Evolutionary conservation across 352 stramenopile genomes (phyloP), one percentile per base, ranked within the genome.

Genomic region (Phytophthora citrophthora): DNA sequence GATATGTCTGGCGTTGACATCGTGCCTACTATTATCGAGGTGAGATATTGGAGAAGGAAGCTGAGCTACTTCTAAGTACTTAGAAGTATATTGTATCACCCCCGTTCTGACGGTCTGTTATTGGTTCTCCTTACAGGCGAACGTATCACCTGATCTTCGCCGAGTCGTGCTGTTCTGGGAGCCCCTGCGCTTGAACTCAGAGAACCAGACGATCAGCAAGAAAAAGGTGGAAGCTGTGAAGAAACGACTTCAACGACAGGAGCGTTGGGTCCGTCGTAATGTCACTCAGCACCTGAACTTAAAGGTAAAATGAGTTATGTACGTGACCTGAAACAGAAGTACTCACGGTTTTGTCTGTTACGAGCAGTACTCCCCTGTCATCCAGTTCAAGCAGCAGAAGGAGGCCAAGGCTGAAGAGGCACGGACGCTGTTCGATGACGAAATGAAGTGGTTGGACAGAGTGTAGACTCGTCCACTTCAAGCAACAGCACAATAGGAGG

Each of bases 311-410:
- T 23, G 18, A 41, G 7, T 31, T 20, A 20, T 20, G 20, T 20
- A 20, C 13, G 23, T 50, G 24, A 34, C 16, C 3, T 61, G 13
- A 5, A 34, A 34, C 20, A 1, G 20, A 39, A 18, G n/a, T 11
- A 51, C 29, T 41, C 26, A 54, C 10, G 43, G 20, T 49, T 50
- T 23, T 15, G 29, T 20, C 38, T 51, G 31, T 36, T 47, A n/a
- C 38, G 34, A 29, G 36, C 18, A 93, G 86, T 94, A 92, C 51
- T 89, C 83, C 27, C 86, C 86, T 27, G 72, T 89, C 29, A 62
- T 94, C 29, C 78, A 91, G 70, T 92, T 94, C 75, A 91, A 90
- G 68, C 74, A 85, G 46, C 80, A 81, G 47, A 85, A 82, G 64
- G 67, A 86, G 47, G 60, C 65, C 48, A 90, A 91, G 76, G 81